A percentile compares a stretch with the other conserved stretches of the same genome.
Conservation (phyloP, 1,284 basidiomycete species). For the Austroboletus niveus region DNA sequence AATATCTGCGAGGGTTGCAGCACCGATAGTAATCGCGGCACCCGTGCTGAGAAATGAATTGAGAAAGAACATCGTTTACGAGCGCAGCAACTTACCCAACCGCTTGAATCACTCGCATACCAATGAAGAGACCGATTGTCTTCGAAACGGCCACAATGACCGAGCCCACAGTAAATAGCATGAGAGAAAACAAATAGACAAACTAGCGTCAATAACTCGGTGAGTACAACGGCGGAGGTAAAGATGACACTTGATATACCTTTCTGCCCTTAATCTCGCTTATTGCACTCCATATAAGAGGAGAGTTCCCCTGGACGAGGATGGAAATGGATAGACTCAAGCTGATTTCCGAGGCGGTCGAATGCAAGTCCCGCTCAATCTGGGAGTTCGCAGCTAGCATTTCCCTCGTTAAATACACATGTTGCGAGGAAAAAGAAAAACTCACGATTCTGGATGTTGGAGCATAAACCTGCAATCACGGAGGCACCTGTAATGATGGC, state of each 20-base stretch:
- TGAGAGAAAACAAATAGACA: slow-evolving; percentile 64
- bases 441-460: slow-evolving; percentile 71
- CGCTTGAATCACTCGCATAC: slow-evolving; percentile 69
- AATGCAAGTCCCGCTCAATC: slow-evolving; percentile 64
- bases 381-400: slow-evolving; percentile 64
- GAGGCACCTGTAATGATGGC: slow-evolving; percentile 58
- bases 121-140: slow-evolving; percentile 69
- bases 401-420: slow-evolving; percentile 2
- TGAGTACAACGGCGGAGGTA: background rate
- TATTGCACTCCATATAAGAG: slow-evolving; percentile 68
- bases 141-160: slow-evolving; percentile 62
- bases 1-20: slow-evolving; percentile 81
- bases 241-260: slow-evolving; percentile 33
- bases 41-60: slow-evolving; percentile 51
- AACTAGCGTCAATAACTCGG: slow-evolving; percentile 37
- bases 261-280: slow-evolving; percentile 83
- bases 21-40: slow-evolving; percentile 76
- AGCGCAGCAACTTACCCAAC: slow-evolving; percentile 44
- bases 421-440: background rate
- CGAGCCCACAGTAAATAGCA: slow-evolving; percentile 63
- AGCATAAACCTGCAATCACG: slow-evolving; percentile 69
- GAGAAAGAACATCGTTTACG: background rate
- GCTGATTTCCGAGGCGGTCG: slow-evolving; percentile 68
- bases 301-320: slow-evolving; percentile 66
- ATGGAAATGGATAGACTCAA: slow-evolving; percentile 78